These are phyloP conservation scores for Geranium incanum DNA, from an alignment of 441 rosid genomes.

Conservation along the genomic window DNA sequence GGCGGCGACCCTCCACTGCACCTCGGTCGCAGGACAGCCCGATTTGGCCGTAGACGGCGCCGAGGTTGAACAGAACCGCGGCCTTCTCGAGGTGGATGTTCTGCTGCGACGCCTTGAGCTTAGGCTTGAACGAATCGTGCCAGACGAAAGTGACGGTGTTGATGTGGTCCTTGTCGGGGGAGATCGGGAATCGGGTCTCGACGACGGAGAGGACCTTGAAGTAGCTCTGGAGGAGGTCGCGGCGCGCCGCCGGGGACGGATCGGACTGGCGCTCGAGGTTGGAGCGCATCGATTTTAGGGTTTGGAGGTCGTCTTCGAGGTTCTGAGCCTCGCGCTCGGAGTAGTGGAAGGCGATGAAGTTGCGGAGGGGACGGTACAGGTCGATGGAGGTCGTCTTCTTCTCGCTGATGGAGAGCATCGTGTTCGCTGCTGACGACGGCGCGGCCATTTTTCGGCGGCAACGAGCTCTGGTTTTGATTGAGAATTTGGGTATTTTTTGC, in stretches of 20 bases:
- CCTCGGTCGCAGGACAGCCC: slow-evolving; percentile 68
- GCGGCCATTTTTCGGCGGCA: background rate
- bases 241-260: slow-evolving; percentile 61
- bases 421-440: slow-evolving; percentile 43
- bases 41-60: slow-evolving; percentile 76
- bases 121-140: slow-evolving; percentile 86
- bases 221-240: slow-evolving; percentile 68
- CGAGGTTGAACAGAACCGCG: slow-evolving; percentile 73
- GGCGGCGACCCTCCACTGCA: slow-evolving; percentile 75
- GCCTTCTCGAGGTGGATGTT: slow-evolving; percentile 89
- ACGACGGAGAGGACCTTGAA: slow-evolving; percentile 70
- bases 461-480: background rate
- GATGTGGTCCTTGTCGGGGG: slow-evolving; percentile 73
- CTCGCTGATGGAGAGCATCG: slow-evolving; percentile 90
- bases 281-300: slow-evolving; percentile 64
- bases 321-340: slow-evolving; percentile 92
- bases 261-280: slow-evolving; percentile 69
- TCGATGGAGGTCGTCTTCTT: slow-evolving; percentile 70
- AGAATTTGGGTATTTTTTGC: slow-evolving; percentile 1
- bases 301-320: slow-evolving; percentile 82
- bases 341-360: slow-evolving; percentile 61
- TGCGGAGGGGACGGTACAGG: slow-evolving; percentile 88
- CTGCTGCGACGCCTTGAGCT: slow-evolving; percentile 76
- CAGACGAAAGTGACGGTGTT: slow-evolving; percentile 69
- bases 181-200: slow-evolving; percentile 92